Conservation (phyloP, 2,329 filamentous ascomycete genomes). For the Colletotrichum higginsianum region DNA sequence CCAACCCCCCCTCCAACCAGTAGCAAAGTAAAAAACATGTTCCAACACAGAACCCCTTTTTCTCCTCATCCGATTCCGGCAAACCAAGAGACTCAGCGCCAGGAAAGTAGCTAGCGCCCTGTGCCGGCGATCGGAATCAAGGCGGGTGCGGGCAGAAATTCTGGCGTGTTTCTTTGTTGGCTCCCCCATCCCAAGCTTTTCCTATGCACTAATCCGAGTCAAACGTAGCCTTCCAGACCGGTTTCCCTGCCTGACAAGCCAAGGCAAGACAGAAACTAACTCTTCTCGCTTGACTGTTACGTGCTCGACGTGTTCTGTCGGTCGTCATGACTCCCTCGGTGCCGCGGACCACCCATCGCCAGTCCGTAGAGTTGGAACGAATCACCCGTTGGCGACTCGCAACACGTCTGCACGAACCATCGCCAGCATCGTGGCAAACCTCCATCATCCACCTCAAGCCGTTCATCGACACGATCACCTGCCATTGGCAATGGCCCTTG, state of each 20-base stretch:
- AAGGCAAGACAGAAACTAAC: not conserved
- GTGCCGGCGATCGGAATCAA: not conserved
- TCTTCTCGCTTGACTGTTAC: not conserved
- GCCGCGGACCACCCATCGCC: not conserved
- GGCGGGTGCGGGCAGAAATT: not conserved
- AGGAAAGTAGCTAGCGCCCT: not conserved
- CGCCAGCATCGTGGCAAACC: not conserved
- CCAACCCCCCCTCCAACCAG: no score
- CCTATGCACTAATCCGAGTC: not conserved
- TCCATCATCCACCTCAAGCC: not conserved
- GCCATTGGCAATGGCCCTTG: not conserved
- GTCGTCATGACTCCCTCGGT: not conserved
- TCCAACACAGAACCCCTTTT: no score
- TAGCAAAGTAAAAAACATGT: no score
- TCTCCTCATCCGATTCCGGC: not conserved
- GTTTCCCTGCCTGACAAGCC: not conserved
- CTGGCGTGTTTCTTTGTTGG: constrained; percentile 5
- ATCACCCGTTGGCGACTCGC: not conserved
- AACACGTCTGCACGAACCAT: not conserved
- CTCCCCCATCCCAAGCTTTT: not conserved
- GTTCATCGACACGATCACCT: not conserved
- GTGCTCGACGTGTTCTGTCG: not conserved
- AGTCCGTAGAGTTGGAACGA: no score
- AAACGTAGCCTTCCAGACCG: not conserved
- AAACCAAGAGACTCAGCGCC: not conserved